phyloP scores from a whole-genome alignment of 768 basidiomycete species.

The Mycena olivaceomarginata region DNA sequence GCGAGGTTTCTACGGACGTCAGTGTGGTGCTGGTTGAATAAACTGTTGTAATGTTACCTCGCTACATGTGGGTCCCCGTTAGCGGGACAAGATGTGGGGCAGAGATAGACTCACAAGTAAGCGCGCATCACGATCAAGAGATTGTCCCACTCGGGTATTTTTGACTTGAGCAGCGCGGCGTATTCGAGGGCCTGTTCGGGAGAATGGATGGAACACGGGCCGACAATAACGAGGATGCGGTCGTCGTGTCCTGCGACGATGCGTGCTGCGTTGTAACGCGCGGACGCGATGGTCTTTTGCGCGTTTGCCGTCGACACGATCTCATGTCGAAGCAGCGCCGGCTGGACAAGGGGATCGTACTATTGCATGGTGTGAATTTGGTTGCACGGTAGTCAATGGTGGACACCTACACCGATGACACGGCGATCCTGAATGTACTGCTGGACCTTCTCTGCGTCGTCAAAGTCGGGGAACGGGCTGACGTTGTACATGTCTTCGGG shows the following conservation, averaged over 20 bases:
- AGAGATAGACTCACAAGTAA: conserved; percentile 88
- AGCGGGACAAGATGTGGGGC: conserved; percentile 24
- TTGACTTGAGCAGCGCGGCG: conserved; percentile 81
- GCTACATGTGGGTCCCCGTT: conserved; percentile 49
- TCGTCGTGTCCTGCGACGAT: conserved; percentile 91
- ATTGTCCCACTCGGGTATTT: conserved; percentile 81
- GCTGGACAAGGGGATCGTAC: conserved; percentile 98
- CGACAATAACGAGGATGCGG: conserved; percentile 92
- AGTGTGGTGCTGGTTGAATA: conserved; percentile 29
- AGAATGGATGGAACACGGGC: conserved; percentile 97
- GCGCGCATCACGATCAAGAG: conserved; percentile 96
- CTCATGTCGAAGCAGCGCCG: conserved; percentile 92
- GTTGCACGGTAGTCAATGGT: conserved; percentile 1
- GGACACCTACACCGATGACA: conserved; percentile 81
- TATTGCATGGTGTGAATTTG: conserved; percentile 55
- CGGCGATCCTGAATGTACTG: conserved; percentile 89
- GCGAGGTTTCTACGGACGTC: conserved; percentile 85
- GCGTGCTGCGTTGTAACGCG: conserved; percentile 86
- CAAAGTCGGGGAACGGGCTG: conserved; percentile 78
- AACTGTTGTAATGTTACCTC: conserved; percentile 51
- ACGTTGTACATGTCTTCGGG: conserved; percentile 70
- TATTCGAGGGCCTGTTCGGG: conserved; percentile 91
- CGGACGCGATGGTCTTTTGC: conserved; percentile 84
- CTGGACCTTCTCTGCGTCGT: conserved; percentile 78
- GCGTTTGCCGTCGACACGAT: conserved; percentile 80